Conservation (phyloP, 306 rosid species). For the Rosa multiflora region DNA sequence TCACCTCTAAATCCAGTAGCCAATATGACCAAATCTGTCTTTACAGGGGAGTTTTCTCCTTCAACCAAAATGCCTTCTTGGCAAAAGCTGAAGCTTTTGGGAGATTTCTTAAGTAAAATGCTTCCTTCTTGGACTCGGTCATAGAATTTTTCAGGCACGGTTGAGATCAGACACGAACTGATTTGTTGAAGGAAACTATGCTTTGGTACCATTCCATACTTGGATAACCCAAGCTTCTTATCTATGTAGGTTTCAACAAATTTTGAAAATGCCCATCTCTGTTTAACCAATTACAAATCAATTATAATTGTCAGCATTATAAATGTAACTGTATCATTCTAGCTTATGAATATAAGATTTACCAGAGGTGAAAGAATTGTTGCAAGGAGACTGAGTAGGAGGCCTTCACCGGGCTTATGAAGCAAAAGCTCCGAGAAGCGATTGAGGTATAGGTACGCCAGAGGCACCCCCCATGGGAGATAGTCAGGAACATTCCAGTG, state of each 20-base stretch:
- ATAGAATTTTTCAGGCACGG: conserved; percentile 49
- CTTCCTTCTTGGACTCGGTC: conserved; percentile 65
- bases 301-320: not conserved
- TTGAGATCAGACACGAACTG: conserved; percentile 39
- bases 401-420: conserved; percentile 65
- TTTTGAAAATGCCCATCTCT: conserved; percentile 60
- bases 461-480: conserved; percentile 34
- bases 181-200: conserved; percentile 52
- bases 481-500: conserved; percentile 62
- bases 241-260: conserved; percentile 54
- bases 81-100: conserved; percentile 42
- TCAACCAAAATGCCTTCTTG: conserved; percentile 48
- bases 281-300: not conserved
- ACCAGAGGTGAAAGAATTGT: conserved; percentile 64
- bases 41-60: conserved; percentile 35
- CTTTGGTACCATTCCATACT: conserved; percentile 67
- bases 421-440: conserved; percentile 62
- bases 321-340: too few relatives aligned
- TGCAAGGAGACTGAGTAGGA: conserved; percentile 50
- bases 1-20: conserved; percentile 68
- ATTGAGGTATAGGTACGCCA: conserved; percentile 44
- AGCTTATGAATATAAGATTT: not conserved
- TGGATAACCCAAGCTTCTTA: conserved; percentile 39
- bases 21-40: conserved; percentile 56
- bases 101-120: conserved; percentile 47